A percentile compares a stretch with the other conserved stretches of the same genome.
phyloP scores from a whole-genome alignment of 495 filamentous ascomycete species.

The Talaromyces ruber region DNA sequence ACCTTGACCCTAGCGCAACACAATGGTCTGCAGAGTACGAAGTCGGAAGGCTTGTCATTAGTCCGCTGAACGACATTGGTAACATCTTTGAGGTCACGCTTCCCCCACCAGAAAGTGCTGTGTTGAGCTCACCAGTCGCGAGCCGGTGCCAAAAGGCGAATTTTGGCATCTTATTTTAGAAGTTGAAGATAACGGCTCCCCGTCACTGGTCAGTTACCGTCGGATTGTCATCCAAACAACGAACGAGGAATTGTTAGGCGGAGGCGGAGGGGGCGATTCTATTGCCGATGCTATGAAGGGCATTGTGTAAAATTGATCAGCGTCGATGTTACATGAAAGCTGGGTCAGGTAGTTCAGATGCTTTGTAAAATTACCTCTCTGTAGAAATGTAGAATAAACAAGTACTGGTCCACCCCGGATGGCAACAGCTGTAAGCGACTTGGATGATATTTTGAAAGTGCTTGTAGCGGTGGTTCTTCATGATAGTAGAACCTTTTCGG shows the following conservation, averaged over 20 bases:
- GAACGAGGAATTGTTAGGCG: conserved; percentile 8
- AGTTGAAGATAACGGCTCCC: conserved; percentile 27
- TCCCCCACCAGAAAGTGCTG: conserved; percentile 25
- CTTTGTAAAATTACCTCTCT: too few species aligned
- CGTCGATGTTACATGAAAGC: background rate
- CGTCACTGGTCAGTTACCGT: conserved; percentile 27
- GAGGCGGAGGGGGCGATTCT: background rate
- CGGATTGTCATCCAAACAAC: conserved; percentile 32
- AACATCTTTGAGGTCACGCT: conserved; percentile 23
- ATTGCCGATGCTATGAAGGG: background rate
- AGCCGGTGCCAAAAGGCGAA: conserved; percentile 16
- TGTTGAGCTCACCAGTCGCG: conserved; percentile 19
- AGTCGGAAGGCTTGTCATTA: conserved; percentile 25
- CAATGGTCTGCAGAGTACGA: conserved; percentile 30
- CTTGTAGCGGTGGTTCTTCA: too few species aligned
- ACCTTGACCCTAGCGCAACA: conserved; percentile 30
- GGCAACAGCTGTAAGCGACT: too few species aligned
- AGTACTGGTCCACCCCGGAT: too few species aligned
- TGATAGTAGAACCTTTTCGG: too few species aligned
- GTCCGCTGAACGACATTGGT: conserved; percentile 14
- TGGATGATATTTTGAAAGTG: too few species aligned
- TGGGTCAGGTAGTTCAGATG: too few species aligned
- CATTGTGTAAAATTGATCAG: background rate
- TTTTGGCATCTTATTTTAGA: conserved; percentile 32
- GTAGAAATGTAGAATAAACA: too few species aligned